Evolutionary conservation across 179 eudicot species (phyloP).

Genomic region (Silene coronaria): DNA sequence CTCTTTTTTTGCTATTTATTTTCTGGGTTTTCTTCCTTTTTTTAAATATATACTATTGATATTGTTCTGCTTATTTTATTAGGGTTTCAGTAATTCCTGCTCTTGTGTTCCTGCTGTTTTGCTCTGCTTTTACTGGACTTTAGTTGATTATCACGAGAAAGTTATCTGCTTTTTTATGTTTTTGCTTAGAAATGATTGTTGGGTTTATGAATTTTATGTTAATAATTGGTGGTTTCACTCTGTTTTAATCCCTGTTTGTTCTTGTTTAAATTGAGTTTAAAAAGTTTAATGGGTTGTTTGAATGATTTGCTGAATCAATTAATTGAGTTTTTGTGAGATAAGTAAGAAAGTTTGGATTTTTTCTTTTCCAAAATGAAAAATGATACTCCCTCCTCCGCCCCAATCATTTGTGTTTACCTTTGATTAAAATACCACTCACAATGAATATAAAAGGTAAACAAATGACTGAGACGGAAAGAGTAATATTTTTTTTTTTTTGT

Average conservation of each 20-base stretch:
- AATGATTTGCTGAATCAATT: constrained; percentile 9
- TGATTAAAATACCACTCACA: too few relatives aligned
- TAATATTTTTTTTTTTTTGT: too few relatives aligned
- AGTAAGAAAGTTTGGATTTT: neutral
- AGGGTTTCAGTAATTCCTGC: constrained; percentile 20
- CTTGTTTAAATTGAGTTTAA: constrained; percentile 15
- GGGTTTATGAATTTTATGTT: constrained; percentile 5
- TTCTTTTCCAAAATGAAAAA: neutral
- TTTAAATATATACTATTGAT: neutral
- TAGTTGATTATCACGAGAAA: neutral
- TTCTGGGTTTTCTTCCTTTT: constrained; percentile 17
- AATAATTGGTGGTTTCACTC: constrained; percentile 10
- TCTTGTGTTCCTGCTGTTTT: neutral
- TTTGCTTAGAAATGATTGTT: constrained; percentile 16
- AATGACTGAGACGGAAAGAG: too few relatives aligned
- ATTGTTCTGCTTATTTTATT: neutral
- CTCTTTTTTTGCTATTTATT: neutral
- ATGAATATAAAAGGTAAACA: too few relatives aligned
- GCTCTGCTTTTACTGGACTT: constrained; percentile 25
- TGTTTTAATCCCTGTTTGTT: constrained; percentile 10
- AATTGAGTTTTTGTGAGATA: constrained; percentile 4
- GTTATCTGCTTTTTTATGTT: neutral
- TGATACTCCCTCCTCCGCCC: too few relatives aligned
- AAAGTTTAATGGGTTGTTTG: constrained; percentile 24
- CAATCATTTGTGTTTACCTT: too few relatives aligned